Evolutionary conservation across 148 eudicot species (phyloP).

Genomic region (Rhododendron ovatum): DNA sequence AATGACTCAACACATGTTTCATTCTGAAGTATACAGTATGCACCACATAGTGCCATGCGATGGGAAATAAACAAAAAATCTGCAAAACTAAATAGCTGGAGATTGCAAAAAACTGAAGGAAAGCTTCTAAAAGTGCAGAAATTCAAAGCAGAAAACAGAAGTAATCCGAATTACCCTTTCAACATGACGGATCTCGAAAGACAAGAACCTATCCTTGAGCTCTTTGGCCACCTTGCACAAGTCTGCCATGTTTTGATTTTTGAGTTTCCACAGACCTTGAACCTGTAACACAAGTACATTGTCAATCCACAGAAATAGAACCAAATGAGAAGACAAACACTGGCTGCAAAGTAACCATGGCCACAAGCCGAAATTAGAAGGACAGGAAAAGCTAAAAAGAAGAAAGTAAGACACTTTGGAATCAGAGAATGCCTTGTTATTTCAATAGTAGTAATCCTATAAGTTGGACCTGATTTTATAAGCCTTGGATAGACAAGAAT

Average conservation of each 20-base stretch:
- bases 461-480: no score
- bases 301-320: neutral
- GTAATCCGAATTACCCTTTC: slow-evolving; percentile 44
- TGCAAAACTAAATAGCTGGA: neutral
- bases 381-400: neutral
- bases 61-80: neutral
- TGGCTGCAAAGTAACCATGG: neutral
- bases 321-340: neutral
- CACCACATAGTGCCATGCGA: neutral
- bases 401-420: neutral
- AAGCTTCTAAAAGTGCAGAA: neutral
- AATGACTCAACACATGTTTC: neutral
- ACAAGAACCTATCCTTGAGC: slow-evolving; percentile 49
- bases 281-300: slow-evolving; percentile 36
- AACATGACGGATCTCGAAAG: slow-evolving; percentile 65
- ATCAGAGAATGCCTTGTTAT: neutral
- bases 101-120: neutral
- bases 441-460: neutral
- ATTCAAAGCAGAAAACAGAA: neutral
- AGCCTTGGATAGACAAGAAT: neutral
- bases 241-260: slow-evolving; percentile 69
- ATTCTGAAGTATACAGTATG: neutral
- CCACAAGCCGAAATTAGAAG: neutral
- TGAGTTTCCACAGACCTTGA: slow-evolving; percentile 75
- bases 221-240: slow-evolving; percentile 70